Evolutionary conservation across 345 rosid species (phyloP), one percentile per base, ranked within the genome.

Genomic region (Alliaria petiolata): DNA sequence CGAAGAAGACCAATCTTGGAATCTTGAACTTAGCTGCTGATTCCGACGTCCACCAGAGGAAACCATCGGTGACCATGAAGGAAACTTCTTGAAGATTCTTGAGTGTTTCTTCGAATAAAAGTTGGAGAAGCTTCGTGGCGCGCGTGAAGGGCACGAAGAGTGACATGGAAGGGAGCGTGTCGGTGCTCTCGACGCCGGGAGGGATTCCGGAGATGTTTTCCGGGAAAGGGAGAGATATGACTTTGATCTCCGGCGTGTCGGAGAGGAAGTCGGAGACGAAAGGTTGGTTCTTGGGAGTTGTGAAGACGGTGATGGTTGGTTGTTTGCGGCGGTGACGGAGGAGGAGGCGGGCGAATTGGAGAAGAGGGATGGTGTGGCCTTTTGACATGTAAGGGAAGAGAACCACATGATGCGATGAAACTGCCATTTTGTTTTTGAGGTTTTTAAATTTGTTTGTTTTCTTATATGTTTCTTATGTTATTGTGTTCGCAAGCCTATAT

Each of bases 311-410:
- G 35, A 74, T 19, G 14, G 69, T 42, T 66, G 13, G 17, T 40
- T 67, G 40, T 51, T 40, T 14, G 44, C 34, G 16, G 31, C 26
- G 28, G 43, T 75, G 87, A 70, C 68, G 80, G 80, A 86, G 89
- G 66, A 92, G 86, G 75, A 80, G 86, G 63, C 79, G 87, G 31
- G 86, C 87, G 0, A 92, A 62, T 67, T 75, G 83, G 75, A 92
- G 86, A 71, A 89, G 72, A 31, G 98, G 96, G 35, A 89, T 86
- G n/a, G 79, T 84, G 74, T 92, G 96, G 53, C 98, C 90, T 75
- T 89, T 87, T 4, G 95, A 80, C 95, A 88, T 84, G 87, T 84
- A 92, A 14, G 98, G 96, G 77, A 85, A 85, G 54, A 92, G 67
- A 58, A 84, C 77, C n/a, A 78, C 86, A 65, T 92, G 92, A 3